A percentile compares a stretch with the other conserved stretches of the same genome.
These are phyloP conservation scores for Saccharomyces hybrid DNA, from an alignment of 1,139 yeast genomes.

Conservation along the genomic window DNA sequence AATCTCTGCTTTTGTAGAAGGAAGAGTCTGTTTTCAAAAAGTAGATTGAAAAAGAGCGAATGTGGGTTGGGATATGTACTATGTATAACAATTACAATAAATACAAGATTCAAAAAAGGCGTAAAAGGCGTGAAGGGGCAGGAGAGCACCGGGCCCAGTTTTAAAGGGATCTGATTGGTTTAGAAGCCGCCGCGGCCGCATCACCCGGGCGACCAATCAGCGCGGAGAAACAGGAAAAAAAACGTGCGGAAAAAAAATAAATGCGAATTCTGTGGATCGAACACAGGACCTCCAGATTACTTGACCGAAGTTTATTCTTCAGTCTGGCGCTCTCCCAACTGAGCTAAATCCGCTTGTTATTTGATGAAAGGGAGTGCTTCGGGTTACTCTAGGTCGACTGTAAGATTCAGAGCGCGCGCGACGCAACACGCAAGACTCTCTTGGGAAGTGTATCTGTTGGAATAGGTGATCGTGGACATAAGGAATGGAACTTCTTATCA, in stretches of 20 bases:
- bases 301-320: constrained; percentile 27
- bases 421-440: too few relatives aligned
- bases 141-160: background rate
- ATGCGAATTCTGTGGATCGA: constrained; percentile 85
- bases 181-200: background rate
- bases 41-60: background rate
- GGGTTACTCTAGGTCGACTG: too few relatives aligned
- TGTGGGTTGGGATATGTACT: background rate
- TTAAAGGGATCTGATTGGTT: background rate
- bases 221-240: background rate
- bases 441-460: too few relatives aligned
- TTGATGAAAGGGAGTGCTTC: background rate
- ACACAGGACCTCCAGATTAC: constrained; percentile 81
- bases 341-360: constrained; percentile 21
- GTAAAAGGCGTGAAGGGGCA: constrained; percentile 1
- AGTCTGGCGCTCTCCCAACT: constrained; percentile 28
- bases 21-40: background rate
- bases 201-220: constrained; percentile 1
- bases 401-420: too few relatives aligned
- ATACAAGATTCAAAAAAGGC: background rate
- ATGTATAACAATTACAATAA: background rate
- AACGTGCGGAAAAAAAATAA: constrained; percentile 16
- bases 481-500: too few relatives aligned
- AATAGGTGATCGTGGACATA: too few relatives aligned
- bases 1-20: background rate